Conservation (phyloP, 495 filamentous ascomycete species). For the Penicillium longicatenatum region DNA sequence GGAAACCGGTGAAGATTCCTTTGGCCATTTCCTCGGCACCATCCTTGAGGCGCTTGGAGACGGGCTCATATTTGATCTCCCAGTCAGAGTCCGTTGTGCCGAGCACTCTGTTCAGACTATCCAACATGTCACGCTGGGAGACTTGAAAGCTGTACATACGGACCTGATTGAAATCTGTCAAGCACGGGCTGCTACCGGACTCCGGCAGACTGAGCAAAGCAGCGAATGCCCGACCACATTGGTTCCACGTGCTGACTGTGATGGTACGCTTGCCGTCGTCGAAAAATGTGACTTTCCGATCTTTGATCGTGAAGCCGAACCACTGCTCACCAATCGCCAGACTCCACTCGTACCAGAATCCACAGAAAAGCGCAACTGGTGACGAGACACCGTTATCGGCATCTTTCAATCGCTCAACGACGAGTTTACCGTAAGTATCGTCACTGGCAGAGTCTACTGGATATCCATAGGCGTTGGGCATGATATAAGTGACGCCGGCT, state of each 20-base stretch:
- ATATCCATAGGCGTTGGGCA: slow-evolving; percentile 60
- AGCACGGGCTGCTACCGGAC: slow-evolving; percentile 18
- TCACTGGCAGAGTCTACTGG: slow-evolving; percentile 37
- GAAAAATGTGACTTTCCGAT: slow-evolving; percentile 43
- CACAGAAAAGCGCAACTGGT: slow-evolving; percentile 50
- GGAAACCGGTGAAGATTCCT: slow-evolving; percentile 34
- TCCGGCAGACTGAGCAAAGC: slow-evolving; percentile 43
- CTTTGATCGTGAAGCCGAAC: slow-evolving; percentile 52
- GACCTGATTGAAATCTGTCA: slow-evolving; percentile 37
- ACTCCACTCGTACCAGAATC: slow-evolving; percentile 59
- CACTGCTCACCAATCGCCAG: slow-evolving; percentile 29
- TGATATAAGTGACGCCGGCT: slow-evolving; percentile 61
- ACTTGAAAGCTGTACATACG: slow-evolving; percentile 50
- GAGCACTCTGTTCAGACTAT: slow-evolving; percentile 54
- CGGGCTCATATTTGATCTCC: slow-evolving; percentile 49
- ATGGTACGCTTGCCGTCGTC: slow-evolving; percentile 49
- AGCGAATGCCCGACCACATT: slow-evolving; percentile 48
- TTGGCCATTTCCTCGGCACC: slow-evolving; percentile 42
- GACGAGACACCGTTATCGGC: slow-evolving; percentile 47
- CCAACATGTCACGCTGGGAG: slow-evolving; percentile 55
- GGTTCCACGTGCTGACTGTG: slow-evolving; percentile 44
- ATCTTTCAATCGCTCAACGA: slow-evolving; percentile 10
- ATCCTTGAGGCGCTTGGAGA: slow-evolving; percentile 43
- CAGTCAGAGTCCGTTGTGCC: slow-evolving; percentile 53
- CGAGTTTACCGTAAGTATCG: slow-evolving; percentile 6